Percentiles rank a stretch among this genome's conserved stretches.
Evolutionary conservation across 441 rosid genomes (phyloP).

Genomic region (Heliophila coronopifolia): DNA sequence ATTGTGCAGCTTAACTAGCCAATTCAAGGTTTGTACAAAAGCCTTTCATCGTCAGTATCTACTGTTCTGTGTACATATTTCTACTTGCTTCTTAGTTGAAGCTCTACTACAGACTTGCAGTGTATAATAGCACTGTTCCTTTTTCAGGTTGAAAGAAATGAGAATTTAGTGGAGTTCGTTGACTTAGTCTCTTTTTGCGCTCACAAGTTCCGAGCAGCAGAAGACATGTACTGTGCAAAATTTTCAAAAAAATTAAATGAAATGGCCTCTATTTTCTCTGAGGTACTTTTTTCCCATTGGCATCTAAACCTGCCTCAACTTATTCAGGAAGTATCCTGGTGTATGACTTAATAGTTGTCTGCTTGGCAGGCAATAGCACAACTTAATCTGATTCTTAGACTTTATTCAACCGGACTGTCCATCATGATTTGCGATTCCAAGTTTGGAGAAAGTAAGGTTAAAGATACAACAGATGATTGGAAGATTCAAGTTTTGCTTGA

Average conservation of each 20-base stretch:
- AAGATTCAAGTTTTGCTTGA: slow-evolving; percentile 36
- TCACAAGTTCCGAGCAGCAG: slow-evolving; percentile 32
- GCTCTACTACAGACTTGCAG: background rate
- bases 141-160: slow-evolving; percentile 45
- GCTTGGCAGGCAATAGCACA: slow-evolving; percentile 55
- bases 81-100: slow-evolving; percentile 9
- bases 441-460: slow-evolving; percentile 28
- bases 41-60: background rate
- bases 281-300: slow-evolving; percentile 43
- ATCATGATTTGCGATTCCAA: slow-evolving; percentile 32
- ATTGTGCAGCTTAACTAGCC: slow-evolving; percentile 40
- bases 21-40: slow-evolving; percentile 50
- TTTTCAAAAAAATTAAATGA: slow-evolving; percentile 46
- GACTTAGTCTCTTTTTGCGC: slow-evolving; percentile 73
- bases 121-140: background rate
- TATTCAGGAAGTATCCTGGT: slow-evolving; percentile 16
- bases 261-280: slow-evolving; percentile 37
- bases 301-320: slow-evolving; percentile 14
- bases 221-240: slow-evolving; percentile 40
- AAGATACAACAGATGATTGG: slow-evolving; percentile 37
- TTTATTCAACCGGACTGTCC: slow-evolving; percentile 63
- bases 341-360: slow-evolving; percentile 18
- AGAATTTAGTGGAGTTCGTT: slow-evolving; percentile 41
- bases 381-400: slow-evolving; percentile 48
- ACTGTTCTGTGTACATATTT: background rate